These are phyloP conservation scores for Medicago truncatula DNA, from an alignment of 306 rosid species.

Conservation along the genomic window DNA sequence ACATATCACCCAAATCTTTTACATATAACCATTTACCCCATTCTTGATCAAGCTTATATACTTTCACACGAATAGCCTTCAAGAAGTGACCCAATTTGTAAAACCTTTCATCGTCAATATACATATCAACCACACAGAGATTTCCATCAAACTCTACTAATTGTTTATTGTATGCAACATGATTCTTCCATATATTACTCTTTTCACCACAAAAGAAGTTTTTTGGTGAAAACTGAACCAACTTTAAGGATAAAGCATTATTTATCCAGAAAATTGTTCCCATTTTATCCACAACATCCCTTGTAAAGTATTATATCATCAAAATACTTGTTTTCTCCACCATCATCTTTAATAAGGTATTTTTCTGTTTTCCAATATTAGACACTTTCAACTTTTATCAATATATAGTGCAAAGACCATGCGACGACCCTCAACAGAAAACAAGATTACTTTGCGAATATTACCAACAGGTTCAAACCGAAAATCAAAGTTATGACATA, in stretches of 20 bases:
- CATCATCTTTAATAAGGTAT: background rate
- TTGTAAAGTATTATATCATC: slow-evolving; percentile 46
- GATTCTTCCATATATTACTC: background rate
- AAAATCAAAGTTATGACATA: no score
- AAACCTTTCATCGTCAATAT: background rate
- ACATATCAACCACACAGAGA: slow-evolving; percentile 51
- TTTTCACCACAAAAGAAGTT: background rate
- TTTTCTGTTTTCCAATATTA: slow-evolving; percentile 13
- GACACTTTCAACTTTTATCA: background rate
- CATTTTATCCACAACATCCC: slow-evolving; percentile 43
- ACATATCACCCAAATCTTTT: slow-evolving; percentile 37
- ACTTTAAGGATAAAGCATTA: slow-evolving; percentile 25
- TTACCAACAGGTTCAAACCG: no score
- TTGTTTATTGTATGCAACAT: slow-evolving; percentile 29
- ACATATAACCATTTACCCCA: slow-evolving; percentile 47
- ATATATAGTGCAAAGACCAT: background rate
- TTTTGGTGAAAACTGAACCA: slow-evolving; percentile 46
- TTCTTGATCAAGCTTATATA: slow-evolving; percentile 24
- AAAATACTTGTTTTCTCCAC: slow-evolving; percentile 16
- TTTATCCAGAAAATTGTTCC: slow-evolving; percentile 50
- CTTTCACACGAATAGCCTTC: background rate
- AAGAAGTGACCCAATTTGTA: no score
- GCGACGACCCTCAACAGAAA: background rate
- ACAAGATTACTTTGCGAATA: no score
- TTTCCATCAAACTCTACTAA: slow-evolving; percentile 54